Conservation (phyloP, 108 stramenopile genomes). For the Stephanodiscus minutulus region DNA sequence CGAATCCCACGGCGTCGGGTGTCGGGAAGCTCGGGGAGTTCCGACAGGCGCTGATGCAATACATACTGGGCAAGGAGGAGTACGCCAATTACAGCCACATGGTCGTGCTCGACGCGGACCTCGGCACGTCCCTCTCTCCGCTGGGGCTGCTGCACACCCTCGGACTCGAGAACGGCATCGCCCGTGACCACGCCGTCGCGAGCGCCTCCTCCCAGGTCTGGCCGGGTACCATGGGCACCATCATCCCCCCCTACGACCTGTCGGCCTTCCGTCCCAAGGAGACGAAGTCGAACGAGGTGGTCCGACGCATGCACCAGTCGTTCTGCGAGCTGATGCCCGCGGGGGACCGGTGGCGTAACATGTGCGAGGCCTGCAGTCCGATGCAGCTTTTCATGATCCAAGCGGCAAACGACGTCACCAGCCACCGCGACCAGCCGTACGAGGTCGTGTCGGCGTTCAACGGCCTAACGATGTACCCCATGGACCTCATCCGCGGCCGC, state of each 20-base stretch:
- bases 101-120: conserved; percentile 55
- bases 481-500: conserved; percentile 33
- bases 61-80: conserved; percentile 39
- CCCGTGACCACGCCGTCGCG: conserved; percentile 42
- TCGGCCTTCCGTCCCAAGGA: conserved; percentile 53
- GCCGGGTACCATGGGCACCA: conserved; percentile 55
- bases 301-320: conserved; percentile 39
- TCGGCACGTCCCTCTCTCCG: conserved; percentile 44
- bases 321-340: conserved; percentile 56
- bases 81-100: conserved; percentile 55
- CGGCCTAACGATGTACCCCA: conserved; percentile 53
- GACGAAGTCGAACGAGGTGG: conserved; percentile 26
- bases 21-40: conserved; percentile 57
- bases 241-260: conserved; percentile 58
- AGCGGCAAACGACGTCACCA: conserved; percentile 29
- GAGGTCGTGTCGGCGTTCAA: conserved; percentile 52
- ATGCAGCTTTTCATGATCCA: conserved; percentile 57
- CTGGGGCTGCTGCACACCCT: conserved; percentile 53
- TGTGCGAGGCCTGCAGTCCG: conserved; percentile 57
- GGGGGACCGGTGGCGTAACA: conserved; percentile 58
- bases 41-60: conserved; percentile 48
- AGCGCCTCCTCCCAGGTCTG: conserved; percentile 45
- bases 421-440: conserved; percentile 30
- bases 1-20: conserved; percentile 41
- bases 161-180: conserved; percentile 35